These are phyloP conservation scores for Prorocentrum cordatum DNA, from an alignment of 169 alveolate species.

Conservation along the genomic window DNA sequence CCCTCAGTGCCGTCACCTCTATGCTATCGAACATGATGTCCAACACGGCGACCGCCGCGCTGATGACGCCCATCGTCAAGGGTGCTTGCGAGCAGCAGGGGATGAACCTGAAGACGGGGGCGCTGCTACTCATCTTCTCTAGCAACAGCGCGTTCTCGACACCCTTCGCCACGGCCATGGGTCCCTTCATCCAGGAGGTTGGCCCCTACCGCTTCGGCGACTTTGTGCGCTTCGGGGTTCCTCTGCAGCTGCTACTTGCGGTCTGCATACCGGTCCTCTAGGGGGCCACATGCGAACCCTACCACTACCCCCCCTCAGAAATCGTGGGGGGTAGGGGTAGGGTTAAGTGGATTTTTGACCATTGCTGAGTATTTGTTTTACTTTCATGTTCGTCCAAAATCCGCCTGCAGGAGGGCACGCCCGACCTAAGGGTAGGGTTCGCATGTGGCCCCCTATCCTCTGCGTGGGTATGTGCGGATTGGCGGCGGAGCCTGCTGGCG, in stretches of 20 bases:
- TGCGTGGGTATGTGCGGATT: too few species aligned
- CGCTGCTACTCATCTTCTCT: constrained; percentile 12
- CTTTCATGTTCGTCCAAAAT: too few species aligned
- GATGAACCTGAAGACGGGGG: constrained; percentile 34
- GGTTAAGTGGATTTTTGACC: too few species aligned
- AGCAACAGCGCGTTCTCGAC: constrained; percentile 11
- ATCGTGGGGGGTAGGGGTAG: too few species aligned
- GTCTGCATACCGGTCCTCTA: too few species aligned
- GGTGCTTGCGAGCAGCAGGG: not conserved
- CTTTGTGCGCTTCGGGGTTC: constrained; percentile 8
- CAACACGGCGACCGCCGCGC: constrained; percentile 35
- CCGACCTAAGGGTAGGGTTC: too few species aligned
- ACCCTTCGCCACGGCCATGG: constrained; percentile 22
- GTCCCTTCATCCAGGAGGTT: not conserved
- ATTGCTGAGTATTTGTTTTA: too few species aligned
- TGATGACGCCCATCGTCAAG: constrained; percentile 55
- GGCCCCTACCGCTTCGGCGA: constrained; percentile 18
- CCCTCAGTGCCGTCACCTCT: constrained; percentile 11
- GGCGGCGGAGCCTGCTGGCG: too few species aligned
- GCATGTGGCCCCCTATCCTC: too few species aligned
- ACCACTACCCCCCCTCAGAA: too few species aligned
- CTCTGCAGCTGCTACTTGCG: constrained; percentile 34
- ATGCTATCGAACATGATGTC: constrained; percentile 31
- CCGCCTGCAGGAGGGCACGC: too few species aligned
- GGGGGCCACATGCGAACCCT: too few species aligned